These are phyloP conservation scores for Penicillium verrucosum DNA, from an alignment of 2,329 filamentous ascomycete species.

Conservation along the genomic window DNA sequence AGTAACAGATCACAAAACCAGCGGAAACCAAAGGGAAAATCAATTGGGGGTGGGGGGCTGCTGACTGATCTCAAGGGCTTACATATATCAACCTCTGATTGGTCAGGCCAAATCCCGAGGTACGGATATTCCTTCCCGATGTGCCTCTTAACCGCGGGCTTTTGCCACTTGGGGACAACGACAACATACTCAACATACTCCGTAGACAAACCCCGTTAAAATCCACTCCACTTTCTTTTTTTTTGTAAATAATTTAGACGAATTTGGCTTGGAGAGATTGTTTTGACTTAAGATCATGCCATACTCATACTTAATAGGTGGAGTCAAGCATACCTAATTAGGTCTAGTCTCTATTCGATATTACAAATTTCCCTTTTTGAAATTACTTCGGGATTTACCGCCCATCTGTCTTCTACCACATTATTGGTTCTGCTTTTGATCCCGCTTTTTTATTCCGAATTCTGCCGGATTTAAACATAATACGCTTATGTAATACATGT, in stretches of 20 bases:
- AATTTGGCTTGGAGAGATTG: not conserved
- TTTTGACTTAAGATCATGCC: not conserved
- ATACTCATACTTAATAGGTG: not conserved
- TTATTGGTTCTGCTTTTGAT: not conserved
- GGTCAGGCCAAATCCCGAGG: not conserved
- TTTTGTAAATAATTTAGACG: not conserved
- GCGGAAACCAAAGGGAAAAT: constrained; percentile 2
- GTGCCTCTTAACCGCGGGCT: not conserved
- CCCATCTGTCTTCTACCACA: not conserved
- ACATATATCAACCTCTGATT: not conserved
- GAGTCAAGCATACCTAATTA: not conserved
- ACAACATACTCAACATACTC: too few species aligned
- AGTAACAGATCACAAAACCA: not conserved
- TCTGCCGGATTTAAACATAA: not conserved
- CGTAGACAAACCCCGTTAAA: not conserved
- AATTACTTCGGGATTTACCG: not conserved
- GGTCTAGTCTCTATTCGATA: not conserved
- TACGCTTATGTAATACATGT: too few species aligned
- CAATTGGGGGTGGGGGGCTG: not conserved
- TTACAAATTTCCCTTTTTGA: too few species aligned
- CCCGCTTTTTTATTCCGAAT: not conserved
- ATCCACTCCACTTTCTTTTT: not conserved
- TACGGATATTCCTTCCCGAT: not conserved
- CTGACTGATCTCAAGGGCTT: constrained; percentile 1
- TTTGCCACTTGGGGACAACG: not conserved